Evolutionary conservation across 2,329 filamentous ascomycete genomes (phyloP).

Genomic region (Pseudocercospora eumusae): DNA sequence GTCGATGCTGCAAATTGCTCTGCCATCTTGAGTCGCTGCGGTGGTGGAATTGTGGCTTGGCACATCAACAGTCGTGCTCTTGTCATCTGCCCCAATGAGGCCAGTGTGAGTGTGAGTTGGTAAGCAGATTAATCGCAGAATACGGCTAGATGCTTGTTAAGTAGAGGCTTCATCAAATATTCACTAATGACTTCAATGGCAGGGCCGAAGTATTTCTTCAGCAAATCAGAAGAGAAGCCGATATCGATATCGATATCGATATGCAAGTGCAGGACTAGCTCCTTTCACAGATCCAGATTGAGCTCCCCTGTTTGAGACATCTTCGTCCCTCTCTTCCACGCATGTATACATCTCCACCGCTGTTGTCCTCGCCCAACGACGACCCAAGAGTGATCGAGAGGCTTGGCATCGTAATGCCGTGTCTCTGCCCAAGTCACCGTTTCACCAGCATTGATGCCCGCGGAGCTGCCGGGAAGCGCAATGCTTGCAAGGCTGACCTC

Average conservation of each 20-base stretch:
- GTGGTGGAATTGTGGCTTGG: constrained; percentile 4
- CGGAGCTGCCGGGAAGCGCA: constrained; percentile 16
- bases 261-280: not conserved
- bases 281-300: not conserved
- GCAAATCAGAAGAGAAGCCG: not conserved
- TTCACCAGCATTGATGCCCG: constrained; percentile 9
- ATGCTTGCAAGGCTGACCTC: constrained; percentile 22
- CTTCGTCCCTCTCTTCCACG: not conserved
- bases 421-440: not conserved
- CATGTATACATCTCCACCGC: not conserved
- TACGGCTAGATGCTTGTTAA: not conserved
- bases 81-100: not conserved
- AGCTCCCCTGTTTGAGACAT: not conserved
- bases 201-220: not conserved
- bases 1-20: not conserved
- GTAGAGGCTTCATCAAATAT: not conserved
- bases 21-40: not conserved
- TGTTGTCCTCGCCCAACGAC: not conserved
- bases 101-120: not conserved
- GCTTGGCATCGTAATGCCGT: not conserved
- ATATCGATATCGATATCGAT: not conserved
- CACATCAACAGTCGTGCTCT: not conserved
- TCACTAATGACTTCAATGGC: not conserved
- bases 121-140: constrained; percentile 7
- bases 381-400: not conserved